Base-by-base conservation (phyloP, 2,329 filamentous ascomycete genomes). In the Drechslerella stenobrocha region DNA sequence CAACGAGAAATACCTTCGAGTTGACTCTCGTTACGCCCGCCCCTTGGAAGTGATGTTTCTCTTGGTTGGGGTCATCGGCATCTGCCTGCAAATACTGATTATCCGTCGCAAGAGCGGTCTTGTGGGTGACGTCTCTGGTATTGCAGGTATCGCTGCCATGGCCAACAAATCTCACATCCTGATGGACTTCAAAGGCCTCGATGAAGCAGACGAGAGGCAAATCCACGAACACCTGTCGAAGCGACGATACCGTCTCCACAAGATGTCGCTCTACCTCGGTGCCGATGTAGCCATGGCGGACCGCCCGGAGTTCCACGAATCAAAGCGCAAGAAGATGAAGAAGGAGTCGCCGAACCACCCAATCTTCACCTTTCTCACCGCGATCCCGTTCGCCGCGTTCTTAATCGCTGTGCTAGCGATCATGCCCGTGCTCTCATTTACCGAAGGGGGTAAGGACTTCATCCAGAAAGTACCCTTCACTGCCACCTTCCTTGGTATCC, bases 121-220 rank as follows among this genome's bases (percentile, higher is more conserved):
- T 13, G 75, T 84, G 2, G 82, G 83, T 3, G 85, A 89, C 73
- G 86, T 88, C 4, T 84, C 84, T 71, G 87, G 87, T 3, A 88
- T 90, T 52, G 86, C 87, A 1, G 87, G 87, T 1, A 80, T 89
- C 34, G 87, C 87, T 3, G 84, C 86, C 58, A 89, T 90, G 86
- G 87, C 87, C 7, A 87, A 87, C 1, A 83, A 83, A 67, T 84
- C 82, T 70, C 87, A 89, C 71, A 87, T 89, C 74, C 77, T 89
- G 70, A 84, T 84, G 76, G 87, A 90, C 73, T 89, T 90, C 73
- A 84, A 84, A 70, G 85, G 85, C 59, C 82, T 88, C 76, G 87
- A 90, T 73, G 82, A 83, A 0, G 85, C 83, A 5, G 83, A 80
- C 2, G 83, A 86, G 55, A 78, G 83, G 48, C 82, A 85, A 52